Conservation (phyloP, 495 filamentous ascomycete genomes). For the Hyaloscypha bicolor region DNA sequence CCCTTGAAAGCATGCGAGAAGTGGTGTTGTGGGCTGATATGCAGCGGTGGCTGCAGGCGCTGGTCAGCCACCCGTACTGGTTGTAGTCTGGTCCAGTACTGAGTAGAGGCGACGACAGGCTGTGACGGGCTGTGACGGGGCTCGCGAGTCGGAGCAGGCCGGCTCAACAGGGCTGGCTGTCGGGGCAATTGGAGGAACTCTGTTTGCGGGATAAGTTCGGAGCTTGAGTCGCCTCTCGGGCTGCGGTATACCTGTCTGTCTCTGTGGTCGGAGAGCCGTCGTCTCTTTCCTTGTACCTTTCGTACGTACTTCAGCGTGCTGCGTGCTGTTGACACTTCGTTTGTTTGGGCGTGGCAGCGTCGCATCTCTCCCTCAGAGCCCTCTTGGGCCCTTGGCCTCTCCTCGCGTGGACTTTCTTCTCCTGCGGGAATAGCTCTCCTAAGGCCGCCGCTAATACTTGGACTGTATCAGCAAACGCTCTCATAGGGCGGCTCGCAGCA, state of each 20-base stretch:
- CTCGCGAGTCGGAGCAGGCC: background rate
- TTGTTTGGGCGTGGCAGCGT: constrained; percentile 1
- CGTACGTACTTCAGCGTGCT: constrained; percentile 1
- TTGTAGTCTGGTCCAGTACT: too few relatives aligned
- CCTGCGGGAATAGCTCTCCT: background rate
- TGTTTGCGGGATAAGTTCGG: background rate
- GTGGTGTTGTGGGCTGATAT: background rate
- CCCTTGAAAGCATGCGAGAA: background rate
- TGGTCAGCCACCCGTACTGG: background rate
- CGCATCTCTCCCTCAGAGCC: too few relatives aligned
- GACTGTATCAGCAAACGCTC: background rate
- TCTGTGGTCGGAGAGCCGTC: constrained; percentile 8
- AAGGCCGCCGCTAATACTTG: background rate
- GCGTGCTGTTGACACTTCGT: constrained; percentile 7
- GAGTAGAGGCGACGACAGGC: background rate
- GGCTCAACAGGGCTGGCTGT: background rate
- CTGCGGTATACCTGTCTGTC: background rate
- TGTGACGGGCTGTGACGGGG: background rate
- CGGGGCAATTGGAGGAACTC: background rate
- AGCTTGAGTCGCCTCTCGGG: background rate
- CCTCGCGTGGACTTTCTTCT: background rate
- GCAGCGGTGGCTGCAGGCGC: background rate
- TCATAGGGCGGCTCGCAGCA: background rate
- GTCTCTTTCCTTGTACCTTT: background rate
- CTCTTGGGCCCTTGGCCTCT: too few relatives aligned